Evolutionary conservation across 768 basidiomycete species (phyloP).

Genomic region (Tulasnella calospora): DNA sequence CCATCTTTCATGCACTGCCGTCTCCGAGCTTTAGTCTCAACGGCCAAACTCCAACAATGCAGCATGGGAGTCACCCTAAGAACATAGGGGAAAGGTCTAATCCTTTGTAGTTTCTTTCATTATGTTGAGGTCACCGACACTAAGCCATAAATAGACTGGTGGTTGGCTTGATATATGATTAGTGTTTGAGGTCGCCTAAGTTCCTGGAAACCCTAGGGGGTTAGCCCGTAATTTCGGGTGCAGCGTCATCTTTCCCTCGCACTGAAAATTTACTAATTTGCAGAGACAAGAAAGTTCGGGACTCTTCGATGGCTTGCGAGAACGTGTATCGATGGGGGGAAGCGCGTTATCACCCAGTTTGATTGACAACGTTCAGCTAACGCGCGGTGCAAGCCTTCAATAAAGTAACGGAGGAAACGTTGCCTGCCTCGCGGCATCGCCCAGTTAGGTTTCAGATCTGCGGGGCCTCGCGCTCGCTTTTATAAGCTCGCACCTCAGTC

Average conservation of each 20-base stretch:
- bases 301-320: neutral
- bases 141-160: neutral
- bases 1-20: neutral
- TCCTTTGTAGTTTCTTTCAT: neutral
- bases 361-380: neutral
- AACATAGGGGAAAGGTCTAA: neutral
- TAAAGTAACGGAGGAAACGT: neutral
- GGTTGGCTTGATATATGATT: neutral
- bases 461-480: neutral
- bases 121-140: neutral
- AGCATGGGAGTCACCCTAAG: neutral
- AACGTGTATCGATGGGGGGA: neutral
- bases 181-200: neutral
- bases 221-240: neutral
- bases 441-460: neutral
- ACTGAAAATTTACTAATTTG: neutral
- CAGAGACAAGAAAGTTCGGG: neutral
- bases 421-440: neutral
- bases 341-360: neutral
- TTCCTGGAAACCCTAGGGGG: neutral
- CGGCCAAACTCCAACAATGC: neutral
- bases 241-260: neutral
- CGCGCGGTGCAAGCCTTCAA: neutral
- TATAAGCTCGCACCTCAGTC: neutral
- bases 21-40: neutral